Evolutionary conservation across 306 rosid species (phyloP), one percentile per base, ranked within the genome.

Genomic region (Clitoria ternatea): DNA sequence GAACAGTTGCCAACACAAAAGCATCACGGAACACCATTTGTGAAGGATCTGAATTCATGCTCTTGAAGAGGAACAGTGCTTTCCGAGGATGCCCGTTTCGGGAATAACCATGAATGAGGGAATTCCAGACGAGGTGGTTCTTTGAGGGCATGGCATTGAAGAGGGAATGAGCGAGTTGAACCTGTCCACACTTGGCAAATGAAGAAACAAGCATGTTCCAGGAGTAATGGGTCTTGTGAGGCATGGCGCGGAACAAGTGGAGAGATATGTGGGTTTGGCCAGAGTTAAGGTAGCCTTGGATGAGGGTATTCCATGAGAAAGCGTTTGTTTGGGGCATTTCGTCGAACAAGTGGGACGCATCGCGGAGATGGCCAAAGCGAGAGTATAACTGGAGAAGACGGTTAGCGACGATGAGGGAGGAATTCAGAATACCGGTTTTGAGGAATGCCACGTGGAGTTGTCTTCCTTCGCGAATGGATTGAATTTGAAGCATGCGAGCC

Each of bases 281-380:
- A 7, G 77, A 78, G 64, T 86, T 83, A 70, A 87, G 81, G 57
- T 80, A 75, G 24, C 85, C 86, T 60, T 87, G 90, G 12, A 86
- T 39, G 66, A 85, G 70, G 26, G 96, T 80, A 72, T 63, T 87
- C 89, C 89, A 87, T 0, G 96, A 87, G 83, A 87, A 90, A 43
- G 79, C 33, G 52, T 89, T 89, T 54, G 75, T 76, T 0, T 64
- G 83, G 19, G 91, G 83, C 87, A 90, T 85, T 43, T 90, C 96
- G 9, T 80, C 85, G 19, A 90, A 90, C 85, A 90, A 10, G 39
- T 78, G 15, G 54, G 64, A 43, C 15, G 89, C 86, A 3, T 89
- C 88, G 0, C 20, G 37, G 69, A 83, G 36, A 66, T 45, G n/a
- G 27, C 84, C 86, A 0, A 79, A 53, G 60, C 86, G 69, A 1